These are phyloP conservation scores for Camellia granthamiana DNA, from an alignment of 148 eudicot genomes.

Conservation along the genomic window DNA sequence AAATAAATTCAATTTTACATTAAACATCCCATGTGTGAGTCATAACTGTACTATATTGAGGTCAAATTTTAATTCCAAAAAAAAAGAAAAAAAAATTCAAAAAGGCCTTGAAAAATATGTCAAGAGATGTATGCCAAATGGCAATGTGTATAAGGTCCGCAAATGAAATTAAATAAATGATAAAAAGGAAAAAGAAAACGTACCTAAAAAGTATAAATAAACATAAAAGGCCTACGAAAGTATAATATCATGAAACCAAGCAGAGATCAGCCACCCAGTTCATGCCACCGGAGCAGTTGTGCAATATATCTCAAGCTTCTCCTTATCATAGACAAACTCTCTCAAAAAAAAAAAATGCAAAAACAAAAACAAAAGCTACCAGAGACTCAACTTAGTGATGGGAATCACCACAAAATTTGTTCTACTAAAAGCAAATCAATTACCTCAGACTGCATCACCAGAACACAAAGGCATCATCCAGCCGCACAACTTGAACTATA, in stretches of 20 bases:
- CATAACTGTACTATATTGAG: not conserved
- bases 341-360: not conserved
- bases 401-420: constrained; percentile 15
- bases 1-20: not conserved
- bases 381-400: not conserved
- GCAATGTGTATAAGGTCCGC: not conserved
- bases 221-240: not conserved
- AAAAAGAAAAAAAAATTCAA: not conserved
- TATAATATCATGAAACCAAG: constrained; percentile 6
- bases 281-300: not conserved
- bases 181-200: not conserved
- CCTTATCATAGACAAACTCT: too few species aligned
- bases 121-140: not conserved
- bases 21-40: not conserved
- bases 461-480: not conserved
- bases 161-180: not conserved
- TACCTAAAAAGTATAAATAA: not conserved
- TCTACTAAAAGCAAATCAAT: not conserved
- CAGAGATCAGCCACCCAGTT: not conserved
- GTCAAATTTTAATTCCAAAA: not conserved
- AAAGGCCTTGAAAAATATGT: not conserved
- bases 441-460: not conserved
- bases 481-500: constrained; percentile 1
- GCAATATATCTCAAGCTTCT: not conserved
- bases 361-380: too few species aligned